phyloP scores from a whole-genome alignment of 2,329 filamentous ascomycete species.

The Aspergillus novoparasiticus region DNA sequence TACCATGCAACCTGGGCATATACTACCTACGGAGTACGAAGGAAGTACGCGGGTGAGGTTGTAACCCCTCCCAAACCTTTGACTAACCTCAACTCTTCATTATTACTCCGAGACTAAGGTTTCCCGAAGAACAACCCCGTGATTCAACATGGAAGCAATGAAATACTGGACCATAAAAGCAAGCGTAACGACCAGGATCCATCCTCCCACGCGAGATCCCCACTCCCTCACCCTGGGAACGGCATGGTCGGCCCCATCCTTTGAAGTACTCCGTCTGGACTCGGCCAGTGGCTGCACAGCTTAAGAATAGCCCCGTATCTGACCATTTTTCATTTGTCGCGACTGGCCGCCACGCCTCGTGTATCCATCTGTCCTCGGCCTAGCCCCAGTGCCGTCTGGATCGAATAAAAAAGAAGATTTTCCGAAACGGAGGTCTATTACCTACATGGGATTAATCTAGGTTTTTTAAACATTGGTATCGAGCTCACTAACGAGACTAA shows the following conservation, averaged over 20 bases:
- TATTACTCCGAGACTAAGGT: conserved; percentile 2
- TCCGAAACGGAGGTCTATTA: conserved; percentile 1
- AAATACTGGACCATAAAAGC: neutral
- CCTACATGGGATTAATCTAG: neutral
- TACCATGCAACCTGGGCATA: neutral
- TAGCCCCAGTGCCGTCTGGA: neutral
- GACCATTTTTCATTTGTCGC: neutral
- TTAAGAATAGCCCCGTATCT: neutral
- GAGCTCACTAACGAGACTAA: neutral
- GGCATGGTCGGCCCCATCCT: conserved; percentile 5
- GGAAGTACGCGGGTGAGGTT: neutral
- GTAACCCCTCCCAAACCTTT: neutral
- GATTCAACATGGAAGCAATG: neutral
- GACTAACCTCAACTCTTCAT: neutral
- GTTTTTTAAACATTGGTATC: conserved; percentile 3
- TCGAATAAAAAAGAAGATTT: conserved; percentile 4
- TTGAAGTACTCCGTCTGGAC: neutral
- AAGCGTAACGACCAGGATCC: conserved; percentile 2
- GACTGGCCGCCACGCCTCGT: neutral
- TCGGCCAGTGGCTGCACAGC: conserved; percentile 2
- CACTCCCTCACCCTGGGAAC: conserved; percentile 4
- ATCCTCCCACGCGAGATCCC: conserved; percentile 6
- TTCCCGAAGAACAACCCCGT: conserved; percentile 1
- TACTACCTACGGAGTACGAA: neutral
- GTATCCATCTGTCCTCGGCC: conserved; percentile 1